Percentiles rank a stretch among this genome's conserved stretches.
phyloP scores from a whole-genome alignment of 306 rosid species.

The Malus orientalis region DNA sequence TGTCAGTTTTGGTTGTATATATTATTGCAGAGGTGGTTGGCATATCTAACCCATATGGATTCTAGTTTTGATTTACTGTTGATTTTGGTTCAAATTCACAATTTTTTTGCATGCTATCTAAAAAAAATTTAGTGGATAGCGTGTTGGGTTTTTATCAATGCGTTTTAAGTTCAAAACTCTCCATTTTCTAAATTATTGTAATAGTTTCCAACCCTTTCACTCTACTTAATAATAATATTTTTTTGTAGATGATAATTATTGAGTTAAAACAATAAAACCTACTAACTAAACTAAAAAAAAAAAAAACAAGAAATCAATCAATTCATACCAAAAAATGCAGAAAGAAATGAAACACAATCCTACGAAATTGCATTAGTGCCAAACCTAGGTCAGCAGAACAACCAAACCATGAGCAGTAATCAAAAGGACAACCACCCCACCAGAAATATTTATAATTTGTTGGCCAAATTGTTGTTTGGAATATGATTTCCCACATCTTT shows the following conservation, averaged over 20 bases:
- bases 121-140: no score
- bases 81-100: no score
- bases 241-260: not conserved
- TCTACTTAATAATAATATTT: not conserved
- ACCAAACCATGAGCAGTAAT: not conserved
- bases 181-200: no score
- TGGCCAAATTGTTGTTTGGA: not conserved
- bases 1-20: not conserved
- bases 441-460: not conserved
- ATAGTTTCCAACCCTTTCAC: no score
- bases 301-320: not conserved
- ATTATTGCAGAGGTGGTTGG: not conserved
- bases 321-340: not conserved
- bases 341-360: not conserved
- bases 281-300: not conserved
- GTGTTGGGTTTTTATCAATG: no score
- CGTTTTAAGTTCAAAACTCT: rapidly evolving
- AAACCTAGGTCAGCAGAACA: not conserved
- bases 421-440: not conserved
- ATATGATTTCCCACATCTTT: not conserved
- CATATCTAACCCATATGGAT: not conserved
- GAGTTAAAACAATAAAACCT: not conserved
- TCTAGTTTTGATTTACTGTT: not conserved
- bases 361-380: not conserved
- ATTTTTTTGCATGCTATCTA: no score